Base-by-base conservation (phyloP, 371 early-diverging fungal species). In the Nosema muscidifuracis region DNA sequence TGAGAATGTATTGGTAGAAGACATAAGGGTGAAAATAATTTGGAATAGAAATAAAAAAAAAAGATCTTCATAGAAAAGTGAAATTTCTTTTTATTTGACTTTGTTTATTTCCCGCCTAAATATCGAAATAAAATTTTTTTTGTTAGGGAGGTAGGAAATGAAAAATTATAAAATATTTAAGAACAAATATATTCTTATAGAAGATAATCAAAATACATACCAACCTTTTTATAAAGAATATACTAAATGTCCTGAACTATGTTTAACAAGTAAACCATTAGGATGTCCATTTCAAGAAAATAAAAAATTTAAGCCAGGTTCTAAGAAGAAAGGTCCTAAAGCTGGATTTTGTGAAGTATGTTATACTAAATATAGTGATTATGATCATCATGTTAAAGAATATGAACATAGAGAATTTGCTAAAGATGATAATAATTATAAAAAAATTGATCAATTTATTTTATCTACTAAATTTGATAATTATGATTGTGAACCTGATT, bases 341-440 rank as follows among this genome's bases (percentile, higher is more conserved):
- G 24, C 67, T 28, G 80, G 83, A 24, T 69, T 81, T 28, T 83
- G 83, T 58, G 83, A 83, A 57, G 47, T 83, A 12, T 83, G 83
- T 34, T 77, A 75, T 64, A 47, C 33, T 4, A 77, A 71, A 57
- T 83, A 70, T 62, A 51, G 31, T 13, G 77, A 81, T 47, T 83
- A 83, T 51, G 63, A 76, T 9, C 18, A 56, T 34, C 83, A 83
- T 66, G 65, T 81, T 10, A 22, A 44, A 20, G 57, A 57, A n/a
- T 31, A 38, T 20, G 70, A 72, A 34, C 83, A 83, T 50, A 53
- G 61, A 38, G 69, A 62, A n/a, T 71, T 58, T 62, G 77, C 74
- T 10, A 57, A 42, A 16, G 71, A 77, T 55, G 36, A 67, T 51
- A 28, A 26, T 15, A 77, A 80, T 58, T 83, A 81, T 43, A 51